Evolutionary conservation across 352 stramenopile species (phyloP).

Genomic region (Phytopythium vexans): DNA sequence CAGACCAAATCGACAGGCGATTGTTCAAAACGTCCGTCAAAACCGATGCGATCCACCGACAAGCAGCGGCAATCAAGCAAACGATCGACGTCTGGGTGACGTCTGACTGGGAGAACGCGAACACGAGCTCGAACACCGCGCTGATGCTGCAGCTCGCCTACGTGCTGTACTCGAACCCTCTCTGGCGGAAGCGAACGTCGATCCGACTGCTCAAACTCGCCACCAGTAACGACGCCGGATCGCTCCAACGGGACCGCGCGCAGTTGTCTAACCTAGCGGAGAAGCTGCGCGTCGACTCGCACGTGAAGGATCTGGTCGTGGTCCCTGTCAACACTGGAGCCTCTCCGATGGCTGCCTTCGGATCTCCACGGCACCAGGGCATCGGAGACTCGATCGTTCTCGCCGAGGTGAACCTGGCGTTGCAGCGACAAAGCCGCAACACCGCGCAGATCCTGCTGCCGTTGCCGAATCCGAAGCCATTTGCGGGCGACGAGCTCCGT

Average conservation of each 20-base stretch:
- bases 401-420: constrained; percentile 41
- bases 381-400: constrained; percentile 17
- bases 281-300: constrained; percentile 28
- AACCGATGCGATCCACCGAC: no score
- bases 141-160: constrained; percentile 48
- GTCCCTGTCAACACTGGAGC: constrained; percentile 33
- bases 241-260: constrained; percentile 19
- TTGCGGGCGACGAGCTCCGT: not conserved
- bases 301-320: constrained; percentile 41
- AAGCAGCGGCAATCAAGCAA: no score
- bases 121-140: constrained; percentile 25
- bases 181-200: constrained; percentile 25
- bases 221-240: constrained; percentile 10
- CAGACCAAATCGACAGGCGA: constrained; percentile 38
- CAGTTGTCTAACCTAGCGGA: constrained; percentile 3
- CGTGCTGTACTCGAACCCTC: constrained; percentile 33
- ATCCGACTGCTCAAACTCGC: constrained; percentile 26
- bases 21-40: constrained; percentile 24
- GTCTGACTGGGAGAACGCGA: constrained; percentile 20
- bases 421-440: constrained; percentile 39
- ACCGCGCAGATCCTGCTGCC: constrained; percentile 41
- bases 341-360: constrained; percentile 26
- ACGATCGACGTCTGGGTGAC: constrained; percentile 68
- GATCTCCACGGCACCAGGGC: constrained; percentile 5
- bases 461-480: constrained; percentile 27